phyloP scores from a whole-genome alignment of 2,329 filamentous ascomycete genomes.

The Ascochyta fabae region DNA sequence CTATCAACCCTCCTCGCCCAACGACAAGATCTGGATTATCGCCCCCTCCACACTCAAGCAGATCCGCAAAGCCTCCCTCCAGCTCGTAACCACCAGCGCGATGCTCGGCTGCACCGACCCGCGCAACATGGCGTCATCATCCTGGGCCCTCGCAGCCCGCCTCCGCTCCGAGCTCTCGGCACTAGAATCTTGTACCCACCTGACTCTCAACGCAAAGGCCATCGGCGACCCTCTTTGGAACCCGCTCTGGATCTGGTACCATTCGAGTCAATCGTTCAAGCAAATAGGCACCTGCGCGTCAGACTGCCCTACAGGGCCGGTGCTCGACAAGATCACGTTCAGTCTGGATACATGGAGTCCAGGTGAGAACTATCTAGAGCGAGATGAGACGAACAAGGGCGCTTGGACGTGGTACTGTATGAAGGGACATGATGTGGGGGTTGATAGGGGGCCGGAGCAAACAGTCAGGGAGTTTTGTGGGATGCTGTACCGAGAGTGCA shows the following conservation, averaged over 20 bases:
- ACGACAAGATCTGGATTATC: slow-evolving; percentile 39
- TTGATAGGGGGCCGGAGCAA: slow-evolving; percentile 28
- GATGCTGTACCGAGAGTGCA: slow-evolving; percentile 38
- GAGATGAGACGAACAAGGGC: slow-evolving; percentile 27
- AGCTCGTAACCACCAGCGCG: slow-evolving; percentile 41
- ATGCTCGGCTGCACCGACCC: slow-evolving; percentile 48
- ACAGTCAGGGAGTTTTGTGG: slow-evolving; percentile 42
- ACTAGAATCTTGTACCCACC: slow-evolving; percentile 26
- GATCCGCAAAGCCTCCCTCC: slow-evolving; percentile 38
- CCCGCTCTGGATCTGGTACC: slow-evolving; percentile 50
- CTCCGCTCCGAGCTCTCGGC: slow-evolving; percentile 32
- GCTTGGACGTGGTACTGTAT: slow-evolving; percentile 46
- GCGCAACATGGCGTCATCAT: slow-evolving; percentile 40
- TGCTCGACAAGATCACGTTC: slow-evolving; percentile 43
- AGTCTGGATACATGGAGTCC: slow-evolving; percentile 45
- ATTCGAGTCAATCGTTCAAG: slow-evolving; percentile 44
- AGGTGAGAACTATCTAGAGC: slow-evolving; percentile 43
- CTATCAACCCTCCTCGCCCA: slow-evolving; percentile 21
- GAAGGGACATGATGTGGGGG: slow-evolving; percentile 33
- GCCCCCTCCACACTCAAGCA: slow-evolving; percentile 24
- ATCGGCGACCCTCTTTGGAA: slow-evolving; percentile 50
- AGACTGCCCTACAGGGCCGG: slow-evolving; percentile 22
- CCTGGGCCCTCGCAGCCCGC: slow-evolving; percentile 41
- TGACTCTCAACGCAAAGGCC: slow-evolving; percentile 43
- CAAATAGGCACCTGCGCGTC: slow-evolving; percentile 30